These are phyloP conservation scores for Verruconis gallopava DNA, from an alignment of 2,329 filamentous ascomycete genomes.

Conservation along the genomic window DNA sequence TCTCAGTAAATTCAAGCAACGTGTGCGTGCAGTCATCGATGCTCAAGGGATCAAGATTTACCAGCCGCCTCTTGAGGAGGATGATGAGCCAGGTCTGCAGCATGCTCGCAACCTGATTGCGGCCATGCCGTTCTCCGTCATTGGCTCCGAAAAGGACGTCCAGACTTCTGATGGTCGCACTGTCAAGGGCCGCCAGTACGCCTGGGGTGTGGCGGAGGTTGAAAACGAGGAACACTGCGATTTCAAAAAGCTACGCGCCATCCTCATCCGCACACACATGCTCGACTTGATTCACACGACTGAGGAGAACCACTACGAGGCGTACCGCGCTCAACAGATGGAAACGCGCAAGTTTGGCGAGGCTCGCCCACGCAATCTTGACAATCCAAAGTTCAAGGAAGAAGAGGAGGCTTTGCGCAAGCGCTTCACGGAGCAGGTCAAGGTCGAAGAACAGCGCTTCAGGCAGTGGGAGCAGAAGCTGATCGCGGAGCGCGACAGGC, in stretches of 20 bases:
- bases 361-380: conserved; percentile 89
- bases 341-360: conserved; percentile 99
- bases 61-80: conserved; percentile 92
- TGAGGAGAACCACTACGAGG: conserved; percentile 98
- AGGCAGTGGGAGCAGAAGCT: conserved; percentile 99
- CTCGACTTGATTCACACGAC: conserved; percentile 99
- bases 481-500: conserved; percentile 91
- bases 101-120: conserved; percentile 90
- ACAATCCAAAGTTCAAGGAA: conserved; percentile 99
- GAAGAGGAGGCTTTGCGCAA: conserved; percentile 97
- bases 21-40: conserved; percentile 88
- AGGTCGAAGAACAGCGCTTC: conserved; percentile 99
- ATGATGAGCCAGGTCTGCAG: conserved; percentile 89
- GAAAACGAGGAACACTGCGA: conserved; percentile 99
- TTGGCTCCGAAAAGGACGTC: conserved; percentile 98
- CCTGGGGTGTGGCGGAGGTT: conserved; percentile 97
- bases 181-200: conserved; percentile 97
- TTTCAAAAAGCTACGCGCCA: conserved; percentile 99
- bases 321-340: conserved; percentile 98
- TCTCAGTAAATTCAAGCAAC: conserved; percentile 85
- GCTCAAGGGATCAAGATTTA: conserved; percentile 99
- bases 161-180: conserved; percentile 92
- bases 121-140: conserved; percentile 97
- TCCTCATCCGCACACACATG: conserved; percentile 98
- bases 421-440: conserved; percentile 99